Evolutionary conservation across 345 rosid species (phyloP).

Genomic region (Populus simonii): DNA sequence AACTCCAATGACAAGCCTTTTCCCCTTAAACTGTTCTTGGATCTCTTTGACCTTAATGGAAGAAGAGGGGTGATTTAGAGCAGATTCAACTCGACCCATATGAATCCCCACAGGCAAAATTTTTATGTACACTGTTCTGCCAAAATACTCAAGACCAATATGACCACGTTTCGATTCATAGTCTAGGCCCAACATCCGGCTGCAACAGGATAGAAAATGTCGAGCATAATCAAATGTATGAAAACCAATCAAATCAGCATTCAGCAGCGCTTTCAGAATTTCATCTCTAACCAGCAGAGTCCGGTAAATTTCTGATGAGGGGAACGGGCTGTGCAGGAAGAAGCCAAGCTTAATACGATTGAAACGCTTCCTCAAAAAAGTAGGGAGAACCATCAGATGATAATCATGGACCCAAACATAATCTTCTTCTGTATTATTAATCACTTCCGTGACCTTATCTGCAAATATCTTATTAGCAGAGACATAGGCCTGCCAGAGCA

Average conservation of each 20-base stretch:
- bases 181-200: slow-evolving; percentile 44
- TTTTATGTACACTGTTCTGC: slow-evolving; percentile 41
- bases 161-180: slow-evolving; percentile 49
- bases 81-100: slow-evolving; percentile 38
- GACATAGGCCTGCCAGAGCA: slow-evolving; percentile 43
- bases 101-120: slow-evolving; percentile 45
- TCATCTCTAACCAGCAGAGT: slow-evolving; percentile 45
- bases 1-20: slow-evolving; percentile 37
- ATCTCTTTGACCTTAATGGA: slow-evolving; percentile 33
- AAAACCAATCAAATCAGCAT: slow-evolving; percentile 47
- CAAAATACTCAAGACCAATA: slow-evolving; percentile 44
- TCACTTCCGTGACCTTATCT: slow-evolving; percentile 44
- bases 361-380: slow-evolving; percentile 42
- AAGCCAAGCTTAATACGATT: slow-evolving; percentile 42
- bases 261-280: slow-evolving; percentile 39
- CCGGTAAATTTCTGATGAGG: slow-evolving; percentile 46
- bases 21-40: slow-evolving; percentile 33
- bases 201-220: slow-evolving; percentile 49
- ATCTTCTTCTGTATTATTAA: slow-evolving; percentile 36
- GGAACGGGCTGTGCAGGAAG: slow-evolving; percentile 52
- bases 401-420: slow-evolving; percentile 51
- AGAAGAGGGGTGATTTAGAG: slow-evolving; percentile 33
- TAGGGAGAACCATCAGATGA: slow-evolving; percentile 48
- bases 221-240: slow-evolving; percentile 53
- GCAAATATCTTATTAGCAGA: slow-evolving; percentile 46